phyloP scores from a whole-genome alignment of 1,284 basidiomycete species.

The Naganishia liquefaciens region DNA sequence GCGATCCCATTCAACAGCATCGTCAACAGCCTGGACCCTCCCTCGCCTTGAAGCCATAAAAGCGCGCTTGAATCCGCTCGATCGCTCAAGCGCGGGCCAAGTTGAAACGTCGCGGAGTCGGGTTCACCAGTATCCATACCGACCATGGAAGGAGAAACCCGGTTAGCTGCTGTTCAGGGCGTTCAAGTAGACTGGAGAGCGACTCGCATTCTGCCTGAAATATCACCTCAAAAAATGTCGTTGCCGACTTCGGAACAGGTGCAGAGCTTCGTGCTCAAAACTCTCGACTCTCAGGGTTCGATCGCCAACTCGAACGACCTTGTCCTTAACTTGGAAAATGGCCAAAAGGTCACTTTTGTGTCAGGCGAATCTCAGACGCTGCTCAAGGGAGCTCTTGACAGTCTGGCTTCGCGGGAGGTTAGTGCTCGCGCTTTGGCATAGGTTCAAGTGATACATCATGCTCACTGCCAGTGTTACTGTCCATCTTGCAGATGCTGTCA shows the following conservation, averaged over 20 bases:
- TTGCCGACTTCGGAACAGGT: conserved; percentile 60
- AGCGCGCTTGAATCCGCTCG: conserved; percentile 9
- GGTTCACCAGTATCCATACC: neutral
- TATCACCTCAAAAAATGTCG: conserved; percentile 12
- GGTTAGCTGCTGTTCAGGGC: neutral
- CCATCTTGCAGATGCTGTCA: conserved; percentile 69
- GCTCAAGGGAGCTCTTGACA: conserved; percentile 85
- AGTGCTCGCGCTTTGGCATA: conserved; percentile 42
- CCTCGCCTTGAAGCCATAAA: conserved; percentile 8
- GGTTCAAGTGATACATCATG: neutral
- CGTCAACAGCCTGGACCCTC: too few relatives aligned
- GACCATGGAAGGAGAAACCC: neutral
- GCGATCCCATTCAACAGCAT: too few relatives aligned
- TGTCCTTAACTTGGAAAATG: conserved; percentile 64
- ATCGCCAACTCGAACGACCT: conserved; percentile 72
- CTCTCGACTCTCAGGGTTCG: conserved; percentile 60
- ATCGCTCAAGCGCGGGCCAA: conserved; percentile 19
- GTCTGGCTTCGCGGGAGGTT: conserved; percentile 80
- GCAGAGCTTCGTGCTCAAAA: conserved; percentile 75
- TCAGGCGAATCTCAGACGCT: conserved; percentile 74
- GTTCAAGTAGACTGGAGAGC: neutral
- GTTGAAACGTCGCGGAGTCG: conserved; percentile 1
- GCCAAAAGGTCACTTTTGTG: conserved; percentile 55
- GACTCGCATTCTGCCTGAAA: neutral
- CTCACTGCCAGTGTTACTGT: neutral